A percentile compares a stretch with the other conserved stretches of the same genome.
These are phyloP conservation scores for Heliosperma pusillum DNA, from an alignment of 148 eudicot genomes.

Conservation along the genomic window DNA sequence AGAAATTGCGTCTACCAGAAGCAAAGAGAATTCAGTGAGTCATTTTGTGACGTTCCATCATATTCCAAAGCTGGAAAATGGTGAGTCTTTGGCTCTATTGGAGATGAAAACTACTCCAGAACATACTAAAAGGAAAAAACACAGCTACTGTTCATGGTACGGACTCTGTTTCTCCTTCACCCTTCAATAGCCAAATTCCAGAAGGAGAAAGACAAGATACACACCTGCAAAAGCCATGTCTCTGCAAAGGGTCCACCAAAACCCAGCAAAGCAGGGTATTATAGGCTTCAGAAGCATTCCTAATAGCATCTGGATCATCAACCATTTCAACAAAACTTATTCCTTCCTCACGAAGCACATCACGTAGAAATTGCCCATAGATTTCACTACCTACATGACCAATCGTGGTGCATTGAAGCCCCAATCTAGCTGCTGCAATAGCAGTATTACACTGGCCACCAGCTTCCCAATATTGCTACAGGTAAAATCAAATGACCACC, in stretches of 20 bases:
- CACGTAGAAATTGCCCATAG: conserved; percentile 71
- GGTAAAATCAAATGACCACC: conserved; percentile 18
- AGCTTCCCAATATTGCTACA: conserved; percentile 92
- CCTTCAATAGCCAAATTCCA: not conserved
- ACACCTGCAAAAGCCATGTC: conserved; percentile 97
- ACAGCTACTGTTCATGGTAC: not conserved
- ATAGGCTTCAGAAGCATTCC: conserved; percentile 33
- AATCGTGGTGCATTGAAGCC: conserved; percentile 62
- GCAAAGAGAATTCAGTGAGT: too few relatives aligned
- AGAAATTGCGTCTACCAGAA: too few relatives aligned
- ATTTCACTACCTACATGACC: conserved; percentile 93
- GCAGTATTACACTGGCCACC: conserved; percentile 96
- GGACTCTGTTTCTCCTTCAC: not conserved
- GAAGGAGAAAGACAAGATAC: not conserved
- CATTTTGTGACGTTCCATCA: too few relatives aligned
- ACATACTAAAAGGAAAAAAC: too few relatives aligned
- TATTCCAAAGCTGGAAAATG: too few relatives aligned
- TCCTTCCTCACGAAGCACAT: conserved; percentile 79
- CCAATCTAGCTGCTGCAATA: conserved; percentile 94
- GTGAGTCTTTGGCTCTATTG: too few relatives aligned
- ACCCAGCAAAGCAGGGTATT: conserved; percentile 98
- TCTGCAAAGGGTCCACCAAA: conserved; percentile 84
- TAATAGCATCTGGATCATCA: conserved; percentile 39
- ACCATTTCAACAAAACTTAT: conserved; percentile 63
- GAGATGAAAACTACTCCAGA: not conserved